Base-by-base conservation (phyloP, 768 basidiomycete species). In the Tricholoma terreum region DNA sequence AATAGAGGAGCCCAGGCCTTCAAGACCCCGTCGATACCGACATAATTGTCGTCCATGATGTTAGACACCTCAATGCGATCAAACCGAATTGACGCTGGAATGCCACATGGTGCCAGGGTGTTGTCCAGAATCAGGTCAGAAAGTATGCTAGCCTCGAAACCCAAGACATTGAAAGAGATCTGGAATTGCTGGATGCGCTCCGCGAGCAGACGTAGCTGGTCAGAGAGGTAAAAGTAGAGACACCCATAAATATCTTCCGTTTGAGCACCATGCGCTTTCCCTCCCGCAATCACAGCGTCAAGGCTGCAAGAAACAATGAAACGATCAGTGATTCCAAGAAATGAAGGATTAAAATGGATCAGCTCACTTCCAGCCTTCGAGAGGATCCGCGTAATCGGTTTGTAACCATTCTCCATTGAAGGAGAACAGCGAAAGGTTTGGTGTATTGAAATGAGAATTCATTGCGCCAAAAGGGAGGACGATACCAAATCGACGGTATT, bases 381-480 rank as follows among this genome's bases (percentile, higher is more conserved):
- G 65, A 4, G 75, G 77, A 51, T 67, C 66, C 1, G 72, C 72
- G 10, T 46, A 62, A 51, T 78, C 75, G 6, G 60, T 67, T 56
- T 71, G 70, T 10, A 71, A 40, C 71, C 75, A 75, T 33, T 33
- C 45, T 0, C 77, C 74, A 7, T 71, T 31, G 1, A 58, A 58
- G 2, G 71, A 69, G 55, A 81, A 80, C 10, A 83, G 69, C 6
- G 73, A 76, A 0, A 61, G 51, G 49, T 82, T 83, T 0, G 76
- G 71, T 0, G 48, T 53, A 49, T 75, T 77, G 58, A 76, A 80
- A 56, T 78, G 72, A 0, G 71, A 70, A 31, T 72, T 72, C 7
- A 65, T 34, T 2, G 77, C 77, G 8, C 78, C 80, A 50, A 80
- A 79, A 9, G 80, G 81, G n/a, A 80, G 68, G n/a, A 82, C 38